A percentile compares a stretch with the other conserved stretches of the same genome.
Evolutionary conservation across 257 asterid genomes (phyloP).

Genomic region (Lithospermum erythrorhizon): DNA sequence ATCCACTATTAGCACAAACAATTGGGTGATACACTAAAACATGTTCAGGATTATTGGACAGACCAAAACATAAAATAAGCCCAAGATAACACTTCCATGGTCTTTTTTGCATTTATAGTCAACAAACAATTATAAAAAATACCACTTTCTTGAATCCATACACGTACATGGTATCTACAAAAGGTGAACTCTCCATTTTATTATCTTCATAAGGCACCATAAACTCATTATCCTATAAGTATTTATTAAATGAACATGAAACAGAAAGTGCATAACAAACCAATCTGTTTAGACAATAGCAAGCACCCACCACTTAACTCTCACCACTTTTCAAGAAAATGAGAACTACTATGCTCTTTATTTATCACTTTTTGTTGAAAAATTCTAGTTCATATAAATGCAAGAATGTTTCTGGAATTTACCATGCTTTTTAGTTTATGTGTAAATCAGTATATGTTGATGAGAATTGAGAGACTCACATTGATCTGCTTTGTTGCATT

Average conservation of each 20-base stretch:
- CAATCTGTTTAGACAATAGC: conserved; percentile 14
- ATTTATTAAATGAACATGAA: conserved; percentile 9
- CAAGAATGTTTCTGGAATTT: not conserved
- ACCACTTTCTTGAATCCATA: conserved; percentile 29
- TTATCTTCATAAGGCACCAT: conserved; percentile 6
- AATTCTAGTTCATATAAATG: not conserved
- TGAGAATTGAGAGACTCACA: conserved; percentile 42
- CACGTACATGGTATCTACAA: conserved; percentile 37
- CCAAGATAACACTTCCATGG: conserved; percentile 1
- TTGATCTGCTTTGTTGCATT: conserved; percentile 1
- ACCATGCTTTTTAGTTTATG: conserved; percentile 9
- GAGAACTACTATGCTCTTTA: conserved; percentile 1
- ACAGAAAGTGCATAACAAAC: conserved; percentile 5
- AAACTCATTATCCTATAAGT: conserved; percentile 14
- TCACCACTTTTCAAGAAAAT: conserved; percentile 17
- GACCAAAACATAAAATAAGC: conserved; percentile 4
- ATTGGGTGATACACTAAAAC: conserved; percentile 1
- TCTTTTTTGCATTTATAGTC: conserved; percentile 23
- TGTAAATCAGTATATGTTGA: conserved; percentile 9
- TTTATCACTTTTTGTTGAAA: not conserved
- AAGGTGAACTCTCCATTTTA: conserved; percentile 21
- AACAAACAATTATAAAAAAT: conserved; percentile 22
- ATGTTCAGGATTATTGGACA: conserved; percentile 2
- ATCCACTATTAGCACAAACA: not conserved
- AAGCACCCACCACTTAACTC: conserved; percentile 15